phyloP scores from a whole-genome alignment of 129 eudicot genomes.

The Ambrosia trifida region DNA sequence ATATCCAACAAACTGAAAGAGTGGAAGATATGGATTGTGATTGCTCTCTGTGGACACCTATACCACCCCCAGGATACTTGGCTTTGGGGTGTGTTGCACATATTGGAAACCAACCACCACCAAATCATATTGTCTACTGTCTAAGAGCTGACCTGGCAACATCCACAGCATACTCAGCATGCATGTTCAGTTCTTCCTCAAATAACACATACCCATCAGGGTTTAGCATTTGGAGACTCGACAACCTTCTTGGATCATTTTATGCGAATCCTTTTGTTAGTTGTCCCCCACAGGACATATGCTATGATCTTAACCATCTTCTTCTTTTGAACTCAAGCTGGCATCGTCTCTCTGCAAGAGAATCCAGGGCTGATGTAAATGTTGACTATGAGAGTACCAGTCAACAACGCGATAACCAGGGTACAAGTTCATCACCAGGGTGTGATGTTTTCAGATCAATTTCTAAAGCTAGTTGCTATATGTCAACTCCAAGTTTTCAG shows the following conservation, averaged over 20 bases:
- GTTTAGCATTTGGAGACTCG: conserved; percentile 92
- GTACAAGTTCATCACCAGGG: conserved; percentile 56
- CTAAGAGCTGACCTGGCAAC: conserved; percentile 87
- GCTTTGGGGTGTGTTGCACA: conserved; percentile 92
- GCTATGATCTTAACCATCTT: conserved; percentile 79
- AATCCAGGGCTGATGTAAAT: conserved; percentile 39
- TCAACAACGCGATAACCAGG: conserved; percentile 42
- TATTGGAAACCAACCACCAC: conserved; percentile 84
- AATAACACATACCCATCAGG: conserved; percentile 62
- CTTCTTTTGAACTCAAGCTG: conserved; percentile 62
- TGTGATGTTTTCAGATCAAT: conserved; percentile 81
- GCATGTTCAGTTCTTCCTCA: conserved; percentile 55
- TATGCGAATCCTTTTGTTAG: conserved; percentile 57
- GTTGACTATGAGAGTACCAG: conserved; percentile 33
- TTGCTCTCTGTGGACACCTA: conserved; percentile 89
- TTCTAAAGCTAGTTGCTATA: conserved; percentile 55
- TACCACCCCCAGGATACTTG: conserved; percentile 88
- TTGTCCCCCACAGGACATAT: conserved; percentile 51
- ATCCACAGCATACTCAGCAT: conserved; percentile 76
- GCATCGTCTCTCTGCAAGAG: conserved; percentile 47
- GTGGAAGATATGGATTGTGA: conserved; percentile 48
- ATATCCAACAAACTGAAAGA: conserved; percentile 48
- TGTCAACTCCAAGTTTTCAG: conserved; percentile 87
- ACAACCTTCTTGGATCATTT: conserved; percentile 83
- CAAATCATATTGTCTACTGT: conserved; percentile 79